phyloP scores from a whole-genome alignment of 2,329 filamentous ascomycete species.

The Colletotrichum kahawae region DNA sequence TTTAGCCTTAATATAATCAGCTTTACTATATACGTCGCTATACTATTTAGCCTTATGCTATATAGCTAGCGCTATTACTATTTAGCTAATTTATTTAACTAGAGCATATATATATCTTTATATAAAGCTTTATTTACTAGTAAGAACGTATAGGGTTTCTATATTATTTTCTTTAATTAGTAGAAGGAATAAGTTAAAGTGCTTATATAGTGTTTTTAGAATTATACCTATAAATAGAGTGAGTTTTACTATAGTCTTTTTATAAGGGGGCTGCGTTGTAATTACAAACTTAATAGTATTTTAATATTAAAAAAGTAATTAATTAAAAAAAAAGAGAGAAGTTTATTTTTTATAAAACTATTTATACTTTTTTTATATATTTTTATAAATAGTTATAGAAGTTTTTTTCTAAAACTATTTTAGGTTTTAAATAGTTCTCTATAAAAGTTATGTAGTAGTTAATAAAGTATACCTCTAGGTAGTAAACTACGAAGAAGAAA shows the following conservation, averaged over 20 bases:
- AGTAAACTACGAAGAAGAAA: no score
- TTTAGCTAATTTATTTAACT: not conserved
- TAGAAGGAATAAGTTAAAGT: not conserved
- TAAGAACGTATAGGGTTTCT: accelerated
- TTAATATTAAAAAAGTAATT: no score
- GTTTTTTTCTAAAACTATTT: no score
- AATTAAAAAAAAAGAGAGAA: no score
- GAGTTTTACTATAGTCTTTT: not conserved
- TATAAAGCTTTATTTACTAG: not conserved
- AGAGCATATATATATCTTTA: not conserved
- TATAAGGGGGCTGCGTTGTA: not conserved
- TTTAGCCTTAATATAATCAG: not conserved
- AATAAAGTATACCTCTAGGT: no score
- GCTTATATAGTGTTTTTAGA: not conserved
- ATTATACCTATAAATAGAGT: not conserved
- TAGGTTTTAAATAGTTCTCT: no score
- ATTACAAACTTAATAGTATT: no score
- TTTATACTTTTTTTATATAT: no score
- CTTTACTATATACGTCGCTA: not conserved
- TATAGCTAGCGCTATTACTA: not conserved
- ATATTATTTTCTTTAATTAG: not conserved
- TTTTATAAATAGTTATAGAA: no score
- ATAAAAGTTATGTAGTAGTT: no score
- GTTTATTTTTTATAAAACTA: no score
- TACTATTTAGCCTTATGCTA: not conserved